Percentiles rank a stretch among this genome's conserved stretches.
phyloP scores from a whole-genome alignment of 192 early-diverging fungal genomes.

The Gamsiella multidivaricata region DNA sequence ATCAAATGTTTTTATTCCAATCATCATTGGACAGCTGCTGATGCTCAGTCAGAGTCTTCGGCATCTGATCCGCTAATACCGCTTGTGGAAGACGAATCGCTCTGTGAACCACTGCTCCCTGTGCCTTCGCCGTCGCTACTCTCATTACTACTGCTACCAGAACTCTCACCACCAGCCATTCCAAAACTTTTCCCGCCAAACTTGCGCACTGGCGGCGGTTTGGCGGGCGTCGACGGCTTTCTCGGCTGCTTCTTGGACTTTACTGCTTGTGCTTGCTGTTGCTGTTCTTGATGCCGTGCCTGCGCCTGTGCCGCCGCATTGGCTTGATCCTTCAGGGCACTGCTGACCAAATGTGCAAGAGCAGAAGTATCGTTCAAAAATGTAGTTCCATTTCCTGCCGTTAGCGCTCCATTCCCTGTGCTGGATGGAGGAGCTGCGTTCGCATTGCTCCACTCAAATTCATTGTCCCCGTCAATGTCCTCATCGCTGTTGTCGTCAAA shows the following conservation, averaged over 20 bases:
- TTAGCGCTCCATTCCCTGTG: conserved; percentile 6
- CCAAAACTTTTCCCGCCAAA: conserved; percentile 50
- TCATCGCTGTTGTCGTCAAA: conserved; percentile 47
- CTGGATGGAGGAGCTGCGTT: background rate
- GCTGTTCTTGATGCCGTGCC: background rate
- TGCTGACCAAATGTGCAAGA: conserved; percentile 33
- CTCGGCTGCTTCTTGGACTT: conserved; percentile 39
- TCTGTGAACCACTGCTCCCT: conserved; percentile 26
- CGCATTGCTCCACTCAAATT: conserved; percentile 1
- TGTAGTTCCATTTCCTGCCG: conserved; percentile 3
- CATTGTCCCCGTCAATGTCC: conserved; percentile 24
- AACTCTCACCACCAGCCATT: conserved; percentile 36
- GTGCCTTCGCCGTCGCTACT: conserved; percentile 36
- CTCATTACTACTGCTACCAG: conserved; percentile 34
- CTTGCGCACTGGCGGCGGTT: conserved; percentile 43
- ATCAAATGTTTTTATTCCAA: conserved; percentile 8
- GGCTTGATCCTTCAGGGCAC: conserved; percentile 32
- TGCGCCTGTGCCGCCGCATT: conserved; percentile 7
- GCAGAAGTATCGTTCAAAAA: conserved; percentile 34
- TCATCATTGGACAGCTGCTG: background rate
- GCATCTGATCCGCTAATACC: conserved; percentile 24
- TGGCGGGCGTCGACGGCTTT: conserved; percentile 30
- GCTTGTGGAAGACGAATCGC: conserved; percentile 24
- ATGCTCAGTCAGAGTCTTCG: conserved; percentile 19
- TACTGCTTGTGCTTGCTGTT: conserved; percentile 5